Evolutionary conservation across 2,329 filamentous ascomycete species (phyloP).

Genomic region (Cladosporium sp.): DNA sequence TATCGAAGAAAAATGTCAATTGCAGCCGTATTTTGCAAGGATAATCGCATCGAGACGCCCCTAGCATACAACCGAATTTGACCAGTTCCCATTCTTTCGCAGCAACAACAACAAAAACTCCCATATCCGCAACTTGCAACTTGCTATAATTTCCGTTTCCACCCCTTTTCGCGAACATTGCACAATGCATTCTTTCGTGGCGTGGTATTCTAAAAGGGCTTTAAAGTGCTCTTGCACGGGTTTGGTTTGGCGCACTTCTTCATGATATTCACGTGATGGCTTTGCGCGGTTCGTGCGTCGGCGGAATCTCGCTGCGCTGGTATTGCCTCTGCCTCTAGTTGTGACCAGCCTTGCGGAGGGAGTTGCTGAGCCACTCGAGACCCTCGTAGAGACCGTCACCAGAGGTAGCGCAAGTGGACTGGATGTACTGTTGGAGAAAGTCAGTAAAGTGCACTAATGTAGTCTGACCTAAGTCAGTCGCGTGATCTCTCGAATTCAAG

Average conservation of each 20-base stretch:
- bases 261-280: slow-evolving; percentile 7
- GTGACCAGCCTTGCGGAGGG: slow-evolving; percentile 51
- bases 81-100: slow-evolving; percentile 9
- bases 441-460: background rate
- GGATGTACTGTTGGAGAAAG: slow-evolving; percentile 68
- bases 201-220: slow-evolving; percentile 6
- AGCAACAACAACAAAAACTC: slow-evolving; percentile 4
- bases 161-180: background rate
- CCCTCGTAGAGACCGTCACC: slow-evolving; percentile 99
- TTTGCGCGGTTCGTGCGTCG: slow-evolving; percentile 9
- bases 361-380: slow-evolving; percentile 64
- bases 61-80: slow-evolving; percentile 11
- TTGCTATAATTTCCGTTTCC: background rate
- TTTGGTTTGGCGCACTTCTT: slow-evolving; percentile 3
- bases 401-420: slow-evolving; percentile 98
- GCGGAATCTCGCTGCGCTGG: slow-evolving; percentile 2
- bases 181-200: slow-evolving; percentile 9
- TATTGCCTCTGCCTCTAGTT: slow-evolving; percentile 30
- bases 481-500: background rate
- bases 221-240: background rate
- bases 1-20: slow-evolving; percentile 8
- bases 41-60: slow-evolving; percentile 13
- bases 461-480: background rate
- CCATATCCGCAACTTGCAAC: slow-evolving; percentile 1
- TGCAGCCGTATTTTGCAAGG: slow-evolving; percentile 11